Percentiles rank a stretch among this genome's conserved stretches.
These are phyloP conservation scores for Botrytis elliptica DNA, from an alignment of 2,329 filamentous ascomycete genomes.

Conservation along the genomic window DNA sequence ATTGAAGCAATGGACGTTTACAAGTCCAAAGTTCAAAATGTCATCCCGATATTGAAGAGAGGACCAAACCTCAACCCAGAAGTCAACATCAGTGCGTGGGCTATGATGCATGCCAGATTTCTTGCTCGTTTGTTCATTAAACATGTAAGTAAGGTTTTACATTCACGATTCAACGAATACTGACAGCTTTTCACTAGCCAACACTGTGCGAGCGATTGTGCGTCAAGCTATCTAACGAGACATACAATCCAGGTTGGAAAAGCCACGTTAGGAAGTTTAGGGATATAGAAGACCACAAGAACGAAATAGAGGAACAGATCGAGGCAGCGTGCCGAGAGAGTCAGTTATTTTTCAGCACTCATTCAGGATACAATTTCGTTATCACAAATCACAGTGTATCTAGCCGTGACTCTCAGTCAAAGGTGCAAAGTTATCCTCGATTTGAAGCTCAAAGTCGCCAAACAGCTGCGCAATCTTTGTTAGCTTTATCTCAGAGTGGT, in stretches of 20 bases:
- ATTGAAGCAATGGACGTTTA: background rate
- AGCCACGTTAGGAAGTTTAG: background rate
- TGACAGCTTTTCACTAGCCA: background rate
- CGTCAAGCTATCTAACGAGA: background rate
- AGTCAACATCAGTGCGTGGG: background rate
- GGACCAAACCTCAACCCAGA: background rate
- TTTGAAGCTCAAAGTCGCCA: background rate
- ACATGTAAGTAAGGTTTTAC: background rate
- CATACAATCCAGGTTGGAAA: background rate
- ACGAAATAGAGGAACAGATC: background rate
- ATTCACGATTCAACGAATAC: background rate
- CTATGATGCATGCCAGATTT: background rate
- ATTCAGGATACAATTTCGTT: background rate
- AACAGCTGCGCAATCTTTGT: background rate
- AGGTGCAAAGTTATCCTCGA: too few relatives aligned
- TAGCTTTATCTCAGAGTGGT: background rate
- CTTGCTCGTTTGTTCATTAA: constrained; percentile 3
- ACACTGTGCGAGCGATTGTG: constrained; percentile 6
- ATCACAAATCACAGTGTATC: background rate
- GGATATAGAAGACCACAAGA: background rate
- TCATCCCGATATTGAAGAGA: background rate
- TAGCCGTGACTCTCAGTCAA: background rate
- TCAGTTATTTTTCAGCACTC: background rate
- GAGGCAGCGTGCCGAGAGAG: background rate
- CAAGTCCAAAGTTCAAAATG: background rate